phyloP scores from a whole-genome alignment of 192 early-diverging fungal species.

The Coemansia sp. region DNA sequence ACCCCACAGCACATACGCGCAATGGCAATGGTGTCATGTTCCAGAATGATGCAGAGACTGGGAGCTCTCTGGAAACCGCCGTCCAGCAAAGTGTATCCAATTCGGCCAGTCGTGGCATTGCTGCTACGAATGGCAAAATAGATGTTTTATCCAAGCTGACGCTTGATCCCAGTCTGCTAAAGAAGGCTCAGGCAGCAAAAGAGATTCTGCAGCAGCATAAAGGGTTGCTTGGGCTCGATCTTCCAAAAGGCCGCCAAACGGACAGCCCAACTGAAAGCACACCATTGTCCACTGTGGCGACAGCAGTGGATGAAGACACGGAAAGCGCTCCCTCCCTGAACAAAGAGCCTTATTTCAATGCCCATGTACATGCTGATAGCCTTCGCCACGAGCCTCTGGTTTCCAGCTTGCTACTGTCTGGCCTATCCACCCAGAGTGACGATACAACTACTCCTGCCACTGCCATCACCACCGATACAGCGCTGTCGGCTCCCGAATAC shows the following conservation, averaged over 20 bases:
- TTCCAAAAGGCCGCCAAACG: not conserved
- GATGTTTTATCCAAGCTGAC: conserved; percentile 15
- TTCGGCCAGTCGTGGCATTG: not conserved
- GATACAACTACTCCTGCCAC: not conserved
- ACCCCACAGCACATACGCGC: not conserved
- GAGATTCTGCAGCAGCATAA: conserved; percentile 37
- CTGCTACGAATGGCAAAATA: not conserved
- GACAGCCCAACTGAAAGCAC: conserved; percentile 3
- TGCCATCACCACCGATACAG: not conserved
- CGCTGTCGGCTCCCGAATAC: not conserved
- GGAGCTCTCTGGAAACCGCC: not conserved
- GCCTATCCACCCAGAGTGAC: not conserved
- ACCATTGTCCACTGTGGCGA: not conserved
- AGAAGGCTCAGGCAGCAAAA: conserved; percentile 26
- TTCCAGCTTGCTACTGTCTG: not conserved
- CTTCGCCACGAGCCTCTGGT: not conserved
- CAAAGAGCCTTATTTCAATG: not conserved
- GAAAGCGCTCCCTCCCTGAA: not conserved
- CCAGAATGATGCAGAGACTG: not conserved
- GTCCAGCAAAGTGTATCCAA: not conserved
- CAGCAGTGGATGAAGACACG: not conserved
- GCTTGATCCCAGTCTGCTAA: conserved; percentile 24
- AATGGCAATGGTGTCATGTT: not conserved
- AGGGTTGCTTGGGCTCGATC: conserved; percentile 12
- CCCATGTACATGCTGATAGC: conserved; percentile 1